These are phyloP conservation scores for Sanghuangporus sanghuang DNA, from an alignment of 1,284 basidiomycete species.

Conservation along the genomic window DNA sequence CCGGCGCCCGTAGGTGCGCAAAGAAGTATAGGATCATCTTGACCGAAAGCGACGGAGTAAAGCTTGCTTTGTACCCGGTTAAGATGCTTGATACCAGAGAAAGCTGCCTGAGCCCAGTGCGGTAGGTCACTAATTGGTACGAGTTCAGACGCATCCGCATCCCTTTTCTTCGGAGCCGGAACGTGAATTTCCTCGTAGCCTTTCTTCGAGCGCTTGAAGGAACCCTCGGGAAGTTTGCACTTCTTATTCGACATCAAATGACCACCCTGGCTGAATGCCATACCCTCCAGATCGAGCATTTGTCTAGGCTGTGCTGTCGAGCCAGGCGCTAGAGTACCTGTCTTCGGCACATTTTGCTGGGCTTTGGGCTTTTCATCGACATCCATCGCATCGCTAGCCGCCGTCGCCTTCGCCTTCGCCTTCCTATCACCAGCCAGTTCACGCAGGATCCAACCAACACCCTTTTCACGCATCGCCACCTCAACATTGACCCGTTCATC, in stretches of 20 bases:
- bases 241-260: conserved; percentile 99
- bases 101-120: conserved; percentile 84
- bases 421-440: conserved; percentile 79
- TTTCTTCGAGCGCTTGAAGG: conserved; percentile 95
- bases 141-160: conserved; percentile 61
- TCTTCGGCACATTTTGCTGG: conserved; percentile 64
- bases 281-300: conserved; percentile 86
- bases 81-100: conserved; percentile 72
- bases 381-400: conserved; percentile 67
- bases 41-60: conserved; percentile 90
- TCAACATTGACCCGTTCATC: conserved; percentile 93
- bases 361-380: conserved; percentile 54
- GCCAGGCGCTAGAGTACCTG: conserved; percentile 85
- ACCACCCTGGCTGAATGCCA: conserved; percentile 94
- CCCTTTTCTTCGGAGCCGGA: conserved; percentile 85
- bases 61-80: conserved; percentile 95
- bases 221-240: conserved; percentile 95
- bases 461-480: conserved; percentile 98
- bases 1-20: conserved; percentile 99
- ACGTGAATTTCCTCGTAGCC: conserved; percentile 99
- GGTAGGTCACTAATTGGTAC: conserved; percentile 79
- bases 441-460: conserved; percentile 92
- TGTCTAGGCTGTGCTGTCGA: conserved; percentile 84
- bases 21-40: conserved; percentile 91
- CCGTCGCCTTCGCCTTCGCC: conserved; percentile 39